These are phyloP conservation scores for Rhodamnia argentea DNA, from an alignment of 345 rosid species.

Conservation along the genomic window DNA sequence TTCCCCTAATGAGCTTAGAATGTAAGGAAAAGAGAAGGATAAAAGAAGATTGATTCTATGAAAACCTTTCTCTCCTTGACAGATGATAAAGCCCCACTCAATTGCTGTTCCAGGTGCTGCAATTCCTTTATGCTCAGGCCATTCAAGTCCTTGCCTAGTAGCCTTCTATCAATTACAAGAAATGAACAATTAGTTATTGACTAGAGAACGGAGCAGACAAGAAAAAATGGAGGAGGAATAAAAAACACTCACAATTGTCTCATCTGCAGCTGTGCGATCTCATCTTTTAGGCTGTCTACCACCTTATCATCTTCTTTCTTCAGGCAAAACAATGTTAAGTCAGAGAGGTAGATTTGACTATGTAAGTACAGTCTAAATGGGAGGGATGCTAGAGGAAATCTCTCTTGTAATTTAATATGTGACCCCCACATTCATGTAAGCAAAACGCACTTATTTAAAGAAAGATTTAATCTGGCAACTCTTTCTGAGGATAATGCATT, in stretches of 20 bases:
- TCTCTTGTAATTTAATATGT: not conserved
- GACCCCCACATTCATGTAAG: not conserved
- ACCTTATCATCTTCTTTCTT: slow-evolving; percentile 46
- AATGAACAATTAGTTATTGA: not conserved
- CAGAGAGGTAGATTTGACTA: not conserved
- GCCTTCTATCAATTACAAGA: slow-evolving; percentile 28
- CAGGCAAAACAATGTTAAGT: not conserved
- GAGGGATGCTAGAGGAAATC: not conserved
- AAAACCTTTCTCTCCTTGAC: slow-evolving; percentile 75
- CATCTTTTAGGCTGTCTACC: slow-evolving; percentile 46
- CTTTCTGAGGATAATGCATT: not conserved
- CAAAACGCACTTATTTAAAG: not conserved
- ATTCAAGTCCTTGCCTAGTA: slow-evolving; percentile 60
- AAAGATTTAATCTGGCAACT: not conserved
- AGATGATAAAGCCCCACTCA: slow-evolving; percentile 44
- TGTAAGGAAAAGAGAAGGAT: not conserved
- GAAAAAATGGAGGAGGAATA: not conserved
- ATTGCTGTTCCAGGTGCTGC: slow-evolving; percentile 63
- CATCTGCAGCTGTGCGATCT: slow-evolving; percentile 56
- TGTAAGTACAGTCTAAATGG: not conserved
- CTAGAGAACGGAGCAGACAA: not conserved
- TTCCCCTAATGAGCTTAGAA: not conserved
- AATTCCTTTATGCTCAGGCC: slow-evolving; percentile 60
- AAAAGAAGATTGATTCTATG: not conserved
- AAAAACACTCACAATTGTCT: slow-evolving; percentile 60